These are phyloP conservation scores for Immersiporthe knoxdaviesiana DNA, from an alignment of 2,329 filamentous ascomycete species.

Conservation along the genomic window DNA sequence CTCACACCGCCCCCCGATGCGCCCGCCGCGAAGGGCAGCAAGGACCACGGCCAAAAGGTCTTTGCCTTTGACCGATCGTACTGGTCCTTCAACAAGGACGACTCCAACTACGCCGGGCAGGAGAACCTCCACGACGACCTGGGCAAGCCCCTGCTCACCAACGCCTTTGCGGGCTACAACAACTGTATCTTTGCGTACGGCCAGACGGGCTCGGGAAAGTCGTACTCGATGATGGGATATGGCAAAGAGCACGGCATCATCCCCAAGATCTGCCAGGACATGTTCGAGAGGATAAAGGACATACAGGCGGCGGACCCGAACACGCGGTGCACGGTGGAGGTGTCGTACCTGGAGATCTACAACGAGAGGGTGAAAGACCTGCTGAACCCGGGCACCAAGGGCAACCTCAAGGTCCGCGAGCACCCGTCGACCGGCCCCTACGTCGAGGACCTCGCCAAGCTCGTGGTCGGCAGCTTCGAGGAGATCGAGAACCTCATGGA, in stretches of 20 bases:
- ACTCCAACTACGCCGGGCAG: slow-evolving; percentile 85
- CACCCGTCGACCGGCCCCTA: slow-evolving; percentile 97
- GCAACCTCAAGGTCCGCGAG: slow-evolving; percentile 95
- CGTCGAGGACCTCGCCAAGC: slow-evolving; percentile 94
- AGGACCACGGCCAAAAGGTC: slow-evolving; percentile 74
- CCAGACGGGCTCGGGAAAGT: slow-evolving; percentile 97
- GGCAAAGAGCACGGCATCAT: slow-evolving; percentile 95
- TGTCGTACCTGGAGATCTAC: slow-evolving; percentile 99
- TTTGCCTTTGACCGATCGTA: slow-evolving; percentile 98
- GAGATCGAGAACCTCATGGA: slow-evolving; percentile 99
- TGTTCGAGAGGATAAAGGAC: slow-evolving; percentile 84
- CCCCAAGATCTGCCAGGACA: slow-evolving; percentile 93
- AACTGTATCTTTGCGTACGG: slow-evolving; percentile 99
- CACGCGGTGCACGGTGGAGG: slow-evolving; percentile 89
- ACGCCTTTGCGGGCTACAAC: slow-evolving; percentile 98
- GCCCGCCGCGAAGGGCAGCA: slow-evolving; percentile 65
- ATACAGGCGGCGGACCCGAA: slow-evolving; percentile 71
- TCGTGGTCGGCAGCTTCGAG: slow-evolving; percentile 88
- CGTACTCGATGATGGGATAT: slow-evolving; percentile 99
- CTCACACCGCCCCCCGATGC: slow-evolving; percentile 72
- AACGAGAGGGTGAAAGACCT: slow-evolving; percentile 96
- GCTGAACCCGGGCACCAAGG: slow-evolving; percentile 92
- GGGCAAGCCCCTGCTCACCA: slow-evolving; percentile 88
- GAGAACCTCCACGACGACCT: slow-evolving; percentile 87
- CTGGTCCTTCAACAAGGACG: slow-evolving; percentile 91